Conservation (phyloP, 805 yeast species). For the Jamesozyma gamospora region DNA sequence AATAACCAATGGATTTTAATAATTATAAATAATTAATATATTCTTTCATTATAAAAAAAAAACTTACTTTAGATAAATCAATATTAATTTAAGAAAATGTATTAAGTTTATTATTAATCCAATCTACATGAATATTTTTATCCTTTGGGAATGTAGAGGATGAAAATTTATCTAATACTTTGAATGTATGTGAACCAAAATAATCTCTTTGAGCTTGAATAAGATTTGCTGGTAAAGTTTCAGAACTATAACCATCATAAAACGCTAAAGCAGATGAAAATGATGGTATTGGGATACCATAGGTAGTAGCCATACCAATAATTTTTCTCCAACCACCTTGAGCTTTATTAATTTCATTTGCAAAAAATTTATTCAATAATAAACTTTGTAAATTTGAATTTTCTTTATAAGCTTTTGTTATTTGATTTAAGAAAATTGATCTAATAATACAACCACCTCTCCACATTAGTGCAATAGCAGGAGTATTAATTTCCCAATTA, state of each 20-base stretch:
- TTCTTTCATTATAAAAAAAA: neutral
- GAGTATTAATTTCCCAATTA: slow-evolving; percentile 95
- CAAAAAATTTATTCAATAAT: slow-evolving; percentile 91
- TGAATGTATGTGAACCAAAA: slow-evolving; percentile 99
- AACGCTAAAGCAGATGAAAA: slow-evolving; percentile 92
- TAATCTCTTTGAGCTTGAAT: slow-evolving; percentile 99
- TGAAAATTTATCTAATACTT: slow-evolving; percentile 80
- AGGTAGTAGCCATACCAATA: slow-evolving; percentile 62
- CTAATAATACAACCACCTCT: slow-evolving; percentile 99
- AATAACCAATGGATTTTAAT: too few relatives aligned
- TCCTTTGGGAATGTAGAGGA: slow-evolving; percentile 67
- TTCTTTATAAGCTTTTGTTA: slow-evolving; percentile 91
- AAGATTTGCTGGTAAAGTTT: slow-evolving; percentile 90
- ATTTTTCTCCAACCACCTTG: slow-evolving; percentile 93
- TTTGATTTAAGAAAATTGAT: slow-evolving; percentile 95
- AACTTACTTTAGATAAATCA: too few relatives aligned
- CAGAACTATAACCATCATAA: slow-evolving; percentile 98
- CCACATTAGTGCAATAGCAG: slow-evolving; percentile 99
- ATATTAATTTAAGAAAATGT: neutral
- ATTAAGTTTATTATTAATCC: slow-evolving; percentile 76
- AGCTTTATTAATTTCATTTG: slow-evolving; percentile 83
- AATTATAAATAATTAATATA: neutral
- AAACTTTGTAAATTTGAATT: slow-evolving; percentile 90
- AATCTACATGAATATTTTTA: slow-evolving; percentile 87
- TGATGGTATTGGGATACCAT: slow-evolving; percentile 97